Percentiles rank a stretch among this genome's conserved stretches.
phyloP scores from a whole-genome alignment of 352 stramenopile genomes.

The Phytopythium litorale region DNA sequence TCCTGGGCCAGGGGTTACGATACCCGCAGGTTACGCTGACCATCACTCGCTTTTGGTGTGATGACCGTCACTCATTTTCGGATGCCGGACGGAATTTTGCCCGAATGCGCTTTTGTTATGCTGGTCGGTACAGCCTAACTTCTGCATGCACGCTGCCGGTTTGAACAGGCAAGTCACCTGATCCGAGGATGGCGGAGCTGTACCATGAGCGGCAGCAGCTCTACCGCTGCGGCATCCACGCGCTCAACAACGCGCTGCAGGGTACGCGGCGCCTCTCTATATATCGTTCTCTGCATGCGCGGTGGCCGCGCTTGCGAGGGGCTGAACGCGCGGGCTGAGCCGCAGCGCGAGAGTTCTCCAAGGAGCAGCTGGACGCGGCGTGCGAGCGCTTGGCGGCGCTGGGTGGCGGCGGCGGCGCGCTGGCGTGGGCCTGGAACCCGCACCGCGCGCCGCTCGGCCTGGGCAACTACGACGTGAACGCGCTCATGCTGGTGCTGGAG shows the following conservation, averaged over 20 bases:
- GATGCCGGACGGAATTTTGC: too few species aligned
- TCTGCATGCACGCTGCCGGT: too few species aligned
- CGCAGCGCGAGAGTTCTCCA: conserved; percentile 46
- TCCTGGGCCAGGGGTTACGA: too few species aligned
- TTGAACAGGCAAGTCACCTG: too few species aligned
- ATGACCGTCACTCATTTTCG: neutral
- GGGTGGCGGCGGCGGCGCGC: conserved; percentile 6
- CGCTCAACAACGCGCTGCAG: conserved; percentile 80
- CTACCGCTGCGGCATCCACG: conserved; percentile 74
- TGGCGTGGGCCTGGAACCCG: conserved; percentile 53
- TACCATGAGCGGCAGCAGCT: conserved; percentile 77
- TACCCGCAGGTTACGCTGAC: too few species aligned
- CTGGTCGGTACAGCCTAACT: too few species aligned
- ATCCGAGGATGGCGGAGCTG: conserved; percentile 12
- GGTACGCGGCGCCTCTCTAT: conserved; percentile 14
- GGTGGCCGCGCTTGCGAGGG: too few species aligned
- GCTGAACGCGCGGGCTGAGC: neutral
- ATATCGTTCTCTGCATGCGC: neutral
- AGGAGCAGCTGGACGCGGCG: conserved; percentile 38
- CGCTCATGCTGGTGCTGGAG: conserved; percentile 57
- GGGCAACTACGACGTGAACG: conserved; percentile 83
- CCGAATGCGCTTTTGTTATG: too few species aligned
- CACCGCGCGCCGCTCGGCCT: conserved; percentile 58
- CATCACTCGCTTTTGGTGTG: too few species aligned
- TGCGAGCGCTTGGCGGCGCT: conserved; percentile 33